These are phyloP conservation scores for Wickerhamomyces bisporus DNA, from an alignment of 805 yeast species.

Conservation along the genomic window DNA sequence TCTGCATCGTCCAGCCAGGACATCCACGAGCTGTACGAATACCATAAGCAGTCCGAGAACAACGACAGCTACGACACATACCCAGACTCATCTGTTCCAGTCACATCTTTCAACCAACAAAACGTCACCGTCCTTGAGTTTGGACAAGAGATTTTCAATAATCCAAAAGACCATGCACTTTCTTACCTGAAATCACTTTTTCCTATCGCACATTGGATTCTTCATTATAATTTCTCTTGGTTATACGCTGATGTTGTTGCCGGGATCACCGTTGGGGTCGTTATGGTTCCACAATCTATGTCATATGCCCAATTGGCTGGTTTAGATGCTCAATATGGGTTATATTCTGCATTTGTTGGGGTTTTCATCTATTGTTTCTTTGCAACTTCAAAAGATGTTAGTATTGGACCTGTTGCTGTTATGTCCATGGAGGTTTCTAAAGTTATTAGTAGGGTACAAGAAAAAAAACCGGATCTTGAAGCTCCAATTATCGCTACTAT, in stretches of 20 bases:
- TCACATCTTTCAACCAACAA: constrained; percentile 1
- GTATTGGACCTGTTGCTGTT: constrained; percentile 96
- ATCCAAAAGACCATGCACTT: constrained; percentile 24
- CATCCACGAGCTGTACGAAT: constrained; percentile 13
- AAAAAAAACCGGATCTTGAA: constrained; percentile 39
- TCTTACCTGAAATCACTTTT: constrained; percentile 60
- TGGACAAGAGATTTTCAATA: constrained; percentile 3
- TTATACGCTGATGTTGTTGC: constrained; percentile 78
- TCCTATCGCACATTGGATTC: constrained; percentile 81
- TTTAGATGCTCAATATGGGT: constrained; percentile 76
- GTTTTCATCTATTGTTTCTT: constrained; percentile 83
- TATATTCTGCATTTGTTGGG: constrained; percentile 89
- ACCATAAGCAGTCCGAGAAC: constrained; percentile 5
- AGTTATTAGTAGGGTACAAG: constrained; percentile 62
- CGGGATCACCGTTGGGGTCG: constrained; percentile 90
- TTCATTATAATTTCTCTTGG: constrained; percentile 80
- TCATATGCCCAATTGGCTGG: constrained; percentile 88
- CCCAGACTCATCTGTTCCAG: not conserved
- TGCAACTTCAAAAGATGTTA: constrained; percentile 93
- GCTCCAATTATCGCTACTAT: constrained; percentile 78
- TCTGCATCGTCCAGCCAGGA: constrained; percentile 7
- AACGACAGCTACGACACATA: constrained; percentile 14
- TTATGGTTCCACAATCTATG: constrained; percentile 93
- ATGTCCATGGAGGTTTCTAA: constrained; percentile 85
- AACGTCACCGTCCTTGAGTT: constrained; percentile 8